phyloP scores from a whole-genome alignment of 148 eudicot species.

The Camellia lanceoleosa region DNA sequence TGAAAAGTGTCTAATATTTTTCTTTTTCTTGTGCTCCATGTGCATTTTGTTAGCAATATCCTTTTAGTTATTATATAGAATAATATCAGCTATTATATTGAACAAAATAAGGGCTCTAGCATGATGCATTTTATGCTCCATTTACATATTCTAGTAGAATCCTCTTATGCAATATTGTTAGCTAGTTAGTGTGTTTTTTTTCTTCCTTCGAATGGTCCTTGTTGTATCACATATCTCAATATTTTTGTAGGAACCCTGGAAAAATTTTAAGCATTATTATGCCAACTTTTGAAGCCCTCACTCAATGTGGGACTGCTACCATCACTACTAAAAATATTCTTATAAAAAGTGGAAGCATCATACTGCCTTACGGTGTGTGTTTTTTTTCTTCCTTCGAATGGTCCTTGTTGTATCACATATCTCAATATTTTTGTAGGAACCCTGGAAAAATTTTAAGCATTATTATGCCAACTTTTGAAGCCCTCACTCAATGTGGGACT shows the following conservation, averaged over 20 bases:
- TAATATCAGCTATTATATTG: not conserved
- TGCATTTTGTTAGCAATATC: too few species aligned
- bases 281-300: constrained; percentile 89
- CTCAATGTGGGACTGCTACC: constrained; percentile 79
- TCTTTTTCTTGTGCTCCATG: not conserved
- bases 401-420: not conserved
- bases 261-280: constrained; percentile 71
- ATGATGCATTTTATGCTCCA: not conserved
- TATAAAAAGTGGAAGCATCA: constrained; percentile 74
- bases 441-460: constrained; percentile 80
- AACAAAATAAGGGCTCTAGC: not conserved
- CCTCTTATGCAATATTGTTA: not conserved
- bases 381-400: too few species aligned
- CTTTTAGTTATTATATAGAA: not conserved
- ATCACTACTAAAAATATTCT: constrained; percentile 71
- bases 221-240: not conserved
- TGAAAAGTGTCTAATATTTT: not conserved
- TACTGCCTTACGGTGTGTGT: constrained; percentile 72
- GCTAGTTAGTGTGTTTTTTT: too few species aligned
- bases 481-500: constrained; percentile 77
- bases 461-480: constrained; percentile 85
- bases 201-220: not conserved
- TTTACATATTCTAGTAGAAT: constrained; percentile 6
- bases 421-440: constrained; percentile 51
- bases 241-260: constrained; percentile 77